phyloP scores from a whole-genome alignment of 2,329 filamentous ascomycete species.

The Colletotrichum kahawae region DNA sequence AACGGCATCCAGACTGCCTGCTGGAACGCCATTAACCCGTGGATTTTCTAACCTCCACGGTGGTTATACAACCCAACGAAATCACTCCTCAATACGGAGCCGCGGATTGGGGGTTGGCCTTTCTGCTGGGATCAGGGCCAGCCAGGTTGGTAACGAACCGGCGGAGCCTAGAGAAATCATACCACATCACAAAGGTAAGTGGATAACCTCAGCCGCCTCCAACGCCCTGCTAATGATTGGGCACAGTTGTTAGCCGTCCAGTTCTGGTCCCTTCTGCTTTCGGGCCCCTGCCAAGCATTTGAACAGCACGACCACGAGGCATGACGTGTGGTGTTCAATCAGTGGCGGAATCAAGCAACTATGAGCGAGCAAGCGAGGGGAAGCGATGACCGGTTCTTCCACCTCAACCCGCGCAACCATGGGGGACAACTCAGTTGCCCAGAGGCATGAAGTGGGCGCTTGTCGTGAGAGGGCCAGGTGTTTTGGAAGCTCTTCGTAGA shows the following conservation, averaged over 20 bases:
- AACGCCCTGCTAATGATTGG: background rate
- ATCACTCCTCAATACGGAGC: background rate
- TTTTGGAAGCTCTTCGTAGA: background rate
- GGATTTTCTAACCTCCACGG: slow-evolving; percentile 4
- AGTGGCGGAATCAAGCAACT: background rate
- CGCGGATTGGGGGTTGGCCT: slow-evolving; percentile 7
- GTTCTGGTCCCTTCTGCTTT: background rate
- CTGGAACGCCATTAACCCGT: slow-evolving; percentile 27
- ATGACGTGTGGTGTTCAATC: background rate
- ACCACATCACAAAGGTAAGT: background rate
- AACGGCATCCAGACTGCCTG: slow-evolving; percentile 34
- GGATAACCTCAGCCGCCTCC: background rate
- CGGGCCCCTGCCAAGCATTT: background rate
- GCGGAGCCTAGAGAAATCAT: background rate
- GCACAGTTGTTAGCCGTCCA: background rate
- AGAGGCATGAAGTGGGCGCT: background rate
- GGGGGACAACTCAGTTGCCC: background rate
- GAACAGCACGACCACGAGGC: background rate
- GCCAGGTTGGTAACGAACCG: background rate
- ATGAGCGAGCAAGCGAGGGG: background rate
- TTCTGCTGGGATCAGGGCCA: slow-evolving; percentile 5
- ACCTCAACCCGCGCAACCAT: background rate
- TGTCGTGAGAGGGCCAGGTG: background rate
- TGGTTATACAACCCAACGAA: background rate
- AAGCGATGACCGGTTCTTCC: background rate